These are phyloP conservation scores for Nemania sp. DNA, from an alignment of 2,329 filamentous ascomycete species.

Conservation along the genomic window DNA sequence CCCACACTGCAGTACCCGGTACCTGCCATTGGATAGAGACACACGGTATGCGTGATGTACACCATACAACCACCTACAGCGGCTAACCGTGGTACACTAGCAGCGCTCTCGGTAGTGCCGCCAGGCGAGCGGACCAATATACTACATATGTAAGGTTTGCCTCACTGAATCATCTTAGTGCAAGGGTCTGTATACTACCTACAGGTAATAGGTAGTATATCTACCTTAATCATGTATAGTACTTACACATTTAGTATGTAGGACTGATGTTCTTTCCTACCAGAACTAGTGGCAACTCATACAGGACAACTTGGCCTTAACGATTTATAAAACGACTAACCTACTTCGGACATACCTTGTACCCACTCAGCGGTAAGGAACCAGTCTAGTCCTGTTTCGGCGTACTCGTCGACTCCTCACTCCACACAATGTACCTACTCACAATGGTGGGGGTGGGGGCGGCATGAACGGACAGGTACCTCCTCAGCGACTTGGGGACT, in stretches of 20 bases:
- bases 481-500: background rate
- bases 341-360: background rate
- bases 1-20: background rate
- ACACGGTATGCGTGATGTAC: background rate
- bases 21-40: background rate
- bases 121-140: constrained; percentile 12
- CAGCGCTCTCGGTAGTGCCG: background rate
- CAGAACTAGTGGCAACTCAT: constrained; percentile 14
- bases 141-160: constrained; percentile 7
- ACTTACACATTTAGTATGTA: no score
- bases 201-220: no score
- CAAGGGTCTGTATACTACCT: no score
- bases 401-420: no score
- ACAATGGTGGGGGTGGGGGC: background rate
- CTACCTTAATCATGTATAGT: no score
- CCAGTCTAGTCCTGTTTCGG: background rate
- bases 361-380: background rate
- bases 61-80: background rate
- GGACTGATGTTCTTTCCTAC: constrained; percentile 7
- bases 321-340: constrained; percentile 9
- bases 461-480: background rate
- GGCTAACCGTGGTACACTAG: background rate
- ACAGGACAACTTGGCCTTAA: constrained; percentile 30
- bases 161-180: background rate
- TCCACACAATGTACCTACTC: background rate